phyloP scores from a whole-genome alignment of 805 yeast genomes.

The Sugiyamaella boreocaroliniensis region DNA sequence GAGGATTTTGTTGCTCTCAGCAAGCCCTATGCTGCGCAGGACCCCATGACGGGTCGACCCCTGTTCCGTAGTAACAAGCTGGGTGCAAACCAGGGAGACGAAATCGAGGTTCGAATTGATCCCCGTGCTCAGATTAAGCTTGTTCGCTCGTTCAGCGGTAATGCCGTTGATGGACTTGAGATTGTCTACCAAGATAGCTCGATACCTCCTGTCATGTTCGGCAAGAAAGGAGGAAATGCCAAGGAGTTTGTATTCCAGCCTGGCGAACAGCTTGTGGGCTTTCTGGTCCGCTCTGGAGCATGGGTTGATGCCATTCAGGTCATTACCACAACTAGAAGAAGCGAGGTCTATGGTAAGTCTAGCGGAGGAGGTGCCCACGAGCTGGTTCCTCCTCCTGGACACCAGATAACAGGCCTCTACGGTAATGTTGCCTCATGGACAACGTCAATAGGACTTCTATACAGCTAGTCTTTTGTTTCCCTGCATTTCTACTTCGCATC shows the following conservation, averaged over 20 bases:
- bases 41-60: not conserved
- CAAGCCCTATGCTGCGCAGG: conserved; percentile 2
- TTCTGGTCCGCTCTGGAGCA: conserved; percentile 64
- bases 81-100: conserved; percentile 27
- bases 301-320: conserved; percentile 90
- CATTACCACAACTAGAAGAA: conserved; percentile 40
- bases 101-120: conserved; percentile 26
- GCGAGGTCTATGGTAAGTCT: conserved; percentile 56
- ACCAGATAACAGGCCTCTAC: conserved; percentile 56
- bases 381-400: conserved; percentile 59
- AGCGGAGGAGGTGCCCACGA: conserved; percentile 59
- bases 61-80: conserved; percentile 15
- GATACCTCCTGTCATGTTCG: conserved; percentile 26
- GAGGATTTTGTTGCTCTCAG: conserved; percentile 40
- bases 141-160: conserved; percentile 65
- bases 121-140: conserved; percentile 32
- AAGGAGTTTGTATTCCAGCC: conserved; percentile 44
- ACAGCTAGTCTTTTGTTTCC: not conserved
- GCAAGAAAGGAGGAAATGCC: conserved; percentile 35
- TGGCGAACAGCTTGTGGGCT: conserved; percentile 55
- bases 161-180: conserved; percentile 76
- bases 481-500: too few relatives aligned
- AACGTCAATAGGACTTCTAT: conserved; percentile 2
- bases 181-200: conserved; percentile 35
- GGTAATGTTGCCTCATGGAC: conserved; percentile 60